phyloP scores from a whole-genome alignment of 257 asterid species.

The Solanum megistacrolobum region DNA sequence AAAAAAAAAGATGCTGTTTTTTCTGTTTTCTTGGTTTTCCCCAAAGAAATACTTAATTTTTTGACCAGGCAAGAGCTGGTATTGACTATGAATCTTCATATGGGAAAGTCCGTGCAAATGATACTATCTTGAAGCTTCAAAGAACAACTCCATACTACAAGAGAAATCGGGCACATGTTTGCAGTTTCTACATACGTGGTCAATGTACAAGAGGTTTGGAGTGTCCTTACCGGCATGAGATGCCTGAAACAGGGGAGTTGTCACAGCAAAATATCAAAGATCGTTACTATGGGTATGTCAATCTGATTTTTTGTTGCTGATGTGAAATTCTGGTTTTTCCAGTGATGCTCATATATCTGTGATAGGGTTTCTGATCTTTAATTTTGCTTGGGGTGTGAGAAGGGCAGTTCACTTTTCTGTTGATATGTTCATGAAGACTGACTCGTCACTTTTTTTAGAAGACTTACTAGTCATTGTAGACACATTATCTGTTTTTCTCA shows the following conservation, averaged over 20 bases:
- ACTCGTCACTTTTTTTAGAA: not conserved
- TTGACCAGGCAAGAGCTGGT: constrained; percentile 86
- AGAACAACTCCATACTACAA: constrained; percentile 90
- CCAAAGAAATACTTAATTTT: not conserved
- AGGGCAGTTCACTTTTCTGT: not conserved
- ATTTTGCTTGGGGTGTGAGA: not conserved
- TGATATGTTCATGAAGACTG: not conserved
- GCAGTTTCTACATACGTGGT: constrained; percentile 94
- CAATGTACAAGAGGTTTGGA: constrained; percentile 97
- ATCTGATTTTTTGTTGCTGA: not conserved
- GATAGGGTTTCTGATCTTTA: not conserved
- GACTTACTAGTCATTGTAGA: not conserved
- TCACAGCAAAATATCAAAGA: constrained; percentile 95
- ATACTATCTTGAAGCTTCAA: constrained; percentile 89
- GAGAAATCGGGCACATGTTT: constrained; percentile 93
- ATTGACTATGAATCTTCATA: constrained; percentile 91
- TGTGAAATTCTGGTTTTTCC: not conserved
- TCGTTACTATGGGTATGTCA: constrained; percentile 88
- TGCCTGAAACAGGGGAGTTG: constrained; percentile 92
- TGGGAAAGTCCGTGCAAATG: constrained; percentile 84
- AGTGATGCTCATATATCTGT: not conserved
- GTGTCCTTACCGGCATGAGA: constrained; percentile 96
- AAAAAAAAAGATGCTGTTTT: not conserved
- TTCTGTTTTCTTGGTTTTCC: not conserved
- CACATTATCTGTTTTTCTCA: not conserved